Evolutionary conservation across 1,139 yeast genomes (phyloP).

Genomic region (Magnusiomyces paraingens): DNA sequence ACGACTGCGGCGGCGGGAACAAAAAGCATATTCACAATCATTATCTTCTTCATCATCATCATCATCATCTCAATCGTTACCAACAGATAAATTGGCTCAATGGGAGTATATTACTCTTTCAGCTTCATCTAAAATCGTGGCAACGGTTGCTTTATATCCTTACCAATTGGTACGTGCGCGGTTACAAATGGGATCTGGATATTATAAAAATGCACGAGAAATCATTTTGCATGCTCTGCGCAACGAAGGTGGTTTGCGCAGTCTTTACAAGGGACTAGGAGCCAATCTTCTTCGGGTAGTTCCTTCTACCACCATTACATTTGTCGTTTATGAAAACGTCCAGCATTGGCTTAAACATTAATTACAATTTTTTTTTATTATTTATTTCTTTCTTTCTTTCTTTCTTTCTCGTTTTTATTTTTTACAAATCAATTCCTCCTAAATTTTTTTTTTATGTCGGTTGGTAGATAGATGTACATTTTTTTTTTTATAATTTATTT

Average conservation of each 20-base stretch:
- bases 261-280: conserved; percentile 73
- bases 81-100: background rate
- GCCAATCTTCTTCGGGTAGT: conserved; percentile 80
- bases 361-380: background rate
- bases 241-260: conserved; percentile 44
- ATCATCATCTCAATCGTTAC: background rate
- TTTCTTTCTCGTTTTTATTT: too few relatives aligned
- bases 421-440: too few relatives aligned
- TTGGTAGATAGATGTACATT: background rate
- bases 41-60: background rate
- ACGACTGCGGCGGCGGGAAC: conserved; percentile 36
- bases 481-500: background rate
- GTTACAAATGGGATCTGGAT: conserved; percentile 45
- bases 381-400: too few relatives aligned
- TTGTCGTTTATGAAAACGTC: conserved; percentile 77
- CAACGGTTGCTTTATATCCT: conserved; percentile 72
- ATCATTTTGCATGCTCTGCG: conserved; percentile 22
- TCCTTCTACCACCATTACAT: conserved; percentile 79
- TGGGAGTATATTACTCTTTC: conserved; percentile 57
- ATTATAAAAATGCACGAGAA: conserved; percentile 13
- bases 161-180: conserved; percentile 76
- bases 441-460: too few relatives aligned
- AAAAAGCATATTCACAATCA: conserved; percentile 38
- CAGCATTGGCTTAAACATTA: conserved; percentile 13
- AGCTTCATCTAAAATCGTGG: conserved; percentile 59